A percentile compares a stretch with the other conserved stretches of the same genome.
These are phyloP conservation scores for Daldinia sp. DNA, from an alignment of 2,329 filamentous ascomycete genomes.

Conservation along the genomic window DNA sequence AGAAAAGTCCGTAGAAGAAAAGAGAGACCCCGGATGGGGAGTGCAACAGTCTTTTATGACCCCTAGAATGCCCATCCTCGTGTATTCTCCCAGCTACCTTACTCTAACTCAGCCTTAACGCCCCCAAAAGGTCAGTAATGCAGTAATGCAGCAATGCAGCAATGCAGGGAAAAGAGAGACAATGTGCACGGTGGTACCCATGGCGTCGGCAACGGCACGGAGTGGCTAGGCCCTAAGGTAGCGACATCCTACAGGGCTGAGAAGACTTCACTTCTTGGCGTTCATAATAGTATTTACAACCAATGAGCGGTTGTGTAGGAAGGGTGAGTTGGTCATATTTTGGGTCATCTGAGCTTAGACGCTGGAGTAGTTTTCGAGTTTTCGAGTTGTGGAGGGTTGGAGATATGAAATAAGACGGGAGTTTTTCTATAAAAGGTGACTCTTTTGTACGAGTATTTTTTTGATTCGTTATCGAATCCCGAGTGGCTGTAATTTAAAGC, in stretches of 20 bases:
- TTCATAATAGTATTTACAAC: slow-evolving; percentile 11
- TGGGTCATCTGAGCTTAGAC: slow-evolving; percentile 36
- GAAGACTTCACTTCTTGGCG: slow-evolving; percentile 26
- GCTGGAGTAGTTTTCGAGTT: not conserved
- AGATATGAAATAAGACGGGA: slow-evolving; percentile 11
- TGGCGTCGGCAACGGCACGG: slow-evolving; percentile 29
- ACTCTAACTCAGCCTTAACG: slow-evolving; percentile 7
- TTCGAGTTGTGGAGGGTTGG: slow-evolving; percentile 17
- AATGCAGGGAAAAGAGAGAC: slow-evolving; percentile 17
- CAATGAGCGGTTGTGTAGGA: slow-evolving; percentile 27
- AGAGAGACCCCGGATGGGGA: slow-evolving; percentile 20
- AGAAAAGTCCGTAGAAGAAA: slow-evolving; percentile 27
- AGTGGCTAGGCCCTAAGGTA: slow-evolving; percentile 16
- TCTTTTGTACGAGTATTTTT: not conserved
- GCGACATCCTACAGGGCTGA: slow-evolving; percentile 36
- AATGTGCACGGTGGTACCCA: slow-evolving; percentile 16
- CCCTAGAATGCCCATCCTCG: slow-evolving; percentile 33
- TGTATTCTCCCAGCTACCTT: slow-evolving; percentile 24
- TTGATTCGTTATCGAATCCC: slow-evolving; percentile 8
- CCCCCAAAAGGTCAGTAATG: slow-evolving; percentile 12
- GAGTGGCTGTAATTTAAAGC: slow-evolving; percentile 2
- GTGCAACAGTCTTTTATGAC: slow-evolving; percentile 31
- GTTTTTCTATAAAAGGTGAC: slow-evolving; percentile 12
- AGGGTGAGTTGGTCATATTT: slow-evolving; percentile 34
- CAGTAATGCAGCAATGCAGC: no score